Evolutionary conservation across 129 eudicot genomes (phyloP), one percentile per base, ranked within the genome.

Genomic region (Flaveria brownii): DNA sequence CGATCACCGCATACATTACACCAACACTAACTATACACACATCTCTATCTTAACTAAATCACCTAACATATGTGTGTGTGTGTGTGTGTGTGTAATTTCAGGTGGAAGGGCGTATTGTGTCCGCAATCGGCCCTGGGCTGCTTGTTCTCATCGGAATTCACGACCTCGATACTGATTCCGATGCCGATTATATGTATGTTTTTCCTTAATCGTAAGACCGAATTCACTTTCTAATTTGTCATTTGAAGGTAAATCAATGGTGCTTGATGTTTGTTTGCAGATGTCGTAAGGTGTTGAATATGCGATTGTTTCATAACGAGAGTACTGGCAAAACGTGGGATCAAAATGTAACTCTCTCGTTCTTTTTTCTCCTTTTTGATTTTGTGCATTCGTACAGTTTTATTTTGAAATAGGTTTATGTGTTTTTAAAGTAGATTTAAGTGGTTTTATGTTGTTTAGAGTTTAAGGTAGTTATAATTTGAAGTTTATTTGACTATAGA

Each of bases 281-380:
- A 85, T 94, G 97, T 61, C 91, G 97, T 59, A 94, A 94, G 81
- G 99, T 94, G 80, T 78, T 94, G 84, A 94, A 89, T 73, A 94
- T 94, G 97, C 87, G 99, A 86, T 85, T 94, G 86, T 94, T 89
- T 70, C 87, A 88, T 26, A 87, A 94, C 81, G 92, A 91, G 42
- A 73, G 50, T 20, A 84, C 90, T 54, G 96, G 90, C 51, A 91
- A 85, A 81, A 68, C 84, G 8, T 94, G 99, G 99, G 99, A 94
- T 85, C 93, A 67, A 28, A 94, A 70, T 84, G 98, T 94, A 80
- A 77, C 79, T 75, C 33, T 18, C 45, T 67, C 47, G 5, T 49
- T 77, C 25, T 28, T 0, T 64, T 42, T 16, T 41, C 36, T 2
- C 5, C 11, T 26, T 2, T 9, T 36, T 36, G 8, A 36, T 36